These are phyloP conservation scores for Calycina marina DNA, from an alignment of 2,329 filamentous ascomycete genomes.

Conservation along the genomic window DNA sequence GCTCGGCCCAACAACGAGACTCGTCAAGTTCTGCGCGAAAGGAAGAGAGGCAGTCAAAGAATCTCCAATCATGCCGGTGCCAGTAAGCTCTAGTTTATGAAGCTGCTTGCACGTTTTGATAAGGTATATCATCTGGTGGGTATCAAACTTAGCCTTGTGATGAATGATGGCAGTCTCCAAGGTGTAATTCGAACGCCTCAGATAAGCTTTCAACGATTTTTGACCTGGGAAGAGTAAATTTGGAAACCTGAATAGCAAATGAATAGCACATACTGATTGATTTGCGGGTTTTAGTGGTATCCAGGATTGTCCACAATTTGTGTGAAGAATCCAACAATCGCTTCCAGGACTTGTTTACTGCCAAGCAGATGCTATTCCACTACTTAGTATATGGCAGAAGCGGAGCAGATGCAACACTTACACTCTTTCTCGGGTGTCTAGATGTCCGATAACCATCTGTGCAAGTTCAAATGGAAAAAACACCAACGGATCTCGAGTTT, in stretches of 20 bases:
- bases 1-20: constrained; percentile 7
- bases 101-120: constrained; percentile 16
- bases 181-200: constrained; percentile 19
- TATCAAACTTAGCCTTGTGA: constrained; percentile 11
- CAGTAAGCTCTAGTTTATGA: constrained; percentile 13
- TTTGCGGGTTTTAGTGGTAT: constrained; percentile 13
- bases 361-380: constrained; percentile 19
- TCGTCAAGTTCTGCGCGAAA: constrained; percentile 11
- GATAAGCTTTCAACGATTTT: constrained; percentile 14
- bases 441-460: constrained; percentile 18
- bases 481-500: constrained; percentile 19
- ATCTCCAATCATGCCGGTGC: constrained; percentile 13
- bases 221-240: neutral
- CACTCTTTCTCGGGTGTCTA: constrained; percentile 20
- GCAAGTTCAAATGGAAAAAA: constrained; percentile 22
- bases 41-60: constrained; percentile 13
- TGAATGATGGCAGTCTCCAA: constrained; percentile 15
- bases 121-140: constrained; percentile 13
- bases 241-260: neutral
- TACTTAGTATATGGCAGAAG: constrained; percentile 5
- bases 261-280: constrained; percentile 5
- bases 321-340: constrained; percentile 17
- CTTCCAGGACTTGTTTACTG: constrained; percentile 21
- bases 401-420: constrained; percentile 6
- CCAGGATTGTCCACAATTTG: constrained; percentile 20